phyloP scores from a whole-genome alignment of 768 basidiomycete species.

The Lactarius trivialis region DNA sequence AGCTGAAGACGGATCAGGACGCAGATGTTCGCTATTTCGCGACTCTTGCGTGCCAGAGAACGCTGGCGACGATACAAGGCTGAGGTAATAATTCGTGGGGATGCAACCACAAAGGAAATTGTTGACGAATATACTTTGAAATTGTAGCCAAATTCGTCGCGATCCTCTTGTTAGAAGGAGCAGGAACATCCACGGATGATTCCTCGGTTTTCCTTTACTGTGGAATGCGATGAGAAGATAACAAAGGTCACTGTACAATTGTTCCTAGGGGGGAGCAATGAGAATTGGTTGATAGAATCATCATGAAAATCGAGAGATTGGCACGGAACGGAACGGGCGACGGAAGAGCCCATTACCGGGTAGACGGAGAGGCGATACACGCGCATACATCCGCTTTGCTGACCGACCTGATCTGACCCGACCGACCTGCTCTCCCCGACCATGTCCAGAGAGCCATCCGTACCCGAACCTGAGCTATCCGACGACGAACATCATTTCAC shows the following conservation, averaged over 20 bases:
- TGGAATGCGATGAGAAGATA: conserved; percentile 23
- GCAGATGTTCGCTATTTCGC: conserved; percentile 97
- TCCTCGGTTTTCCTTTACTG: conserved; percentile 15
- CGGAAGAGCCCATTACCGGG: not conserved
- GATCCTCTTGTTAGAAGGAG: conserved; percentile 25
- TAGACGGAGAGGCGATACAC: not conserved
- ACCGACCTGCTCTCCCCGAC: not conserved
- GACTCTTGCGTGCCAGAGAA: conserved; percentile 65
- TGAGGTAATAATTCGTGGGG: conserved; percentile 29
- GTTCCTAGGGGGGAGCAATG: not conserved
- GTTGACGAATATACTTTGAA: not conserved
- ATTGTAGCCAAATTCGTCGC: conserved; percentile 5
- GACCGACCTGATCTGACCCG: too few species aligned
- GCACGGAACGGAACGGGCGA: not conserved
- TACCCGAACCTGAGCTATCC: conserved; percentile 18
- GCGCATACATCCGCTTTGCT: not conserved
- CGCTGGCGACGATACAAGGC: conserved; percentile 33
- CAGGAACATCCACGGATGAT: conserved; percentile 7
- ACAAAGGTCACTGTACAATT: conserved; percentile 17
- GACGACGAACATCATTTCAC: conserved; percentile 20
- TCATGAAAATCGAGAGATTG: not conserved
- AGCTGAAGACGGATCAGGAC: conserved; percentile 81
- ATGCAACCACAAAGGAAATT: not conserved
- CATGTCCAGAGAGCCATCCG: conserved; percentile 14
- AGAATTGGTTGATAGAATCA: not conserved